These are phyloP conservation scores for Alternaria metachromatica DNA, from an alignment of 2,329 filamentous ascomycete species.

Conservation along the genomic window DNA sequence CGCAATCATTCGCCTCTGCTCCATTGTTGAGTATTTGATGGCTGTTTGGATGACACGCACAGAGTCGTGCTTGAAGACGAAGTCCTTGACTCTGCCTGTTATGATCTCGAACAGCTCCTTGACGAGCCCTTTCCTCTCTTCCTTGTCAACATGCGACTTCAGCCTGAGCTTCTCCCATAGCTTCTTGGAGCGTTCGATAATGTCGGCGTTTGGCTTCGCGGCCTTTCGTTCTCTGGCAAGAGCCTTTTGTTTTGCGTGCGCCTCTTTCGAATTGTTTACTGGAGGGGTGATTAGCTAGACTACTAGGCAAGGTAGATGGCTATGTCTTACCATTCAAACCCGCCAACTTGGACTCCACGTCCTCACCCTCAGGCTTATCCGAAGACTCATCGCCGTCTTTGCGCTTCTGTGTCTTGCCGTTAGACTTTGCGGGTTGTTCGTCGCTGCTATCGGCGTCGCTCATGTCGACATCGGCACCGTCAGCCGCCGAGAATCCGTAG, in stretches of 20 bases:
- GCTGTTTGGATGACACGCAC: constrained; percentile 97
- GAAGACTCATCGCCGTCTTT: constrained; percentile 29
- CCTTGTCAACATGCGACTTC: constrained; percentile 90
- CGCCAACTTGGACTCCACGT: constrained; percentile 30
- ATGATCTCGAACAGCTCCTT: constrained; percentile 91
- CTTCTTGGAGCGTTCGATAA: constrained; percentile 89
- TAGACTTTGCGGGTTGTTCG: constrained; percentile 22
- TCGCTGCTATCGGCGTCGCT: constrained; percentile 27
- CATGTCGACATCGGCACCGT: constrained; percentile 35
- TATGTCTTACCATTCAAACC: constrained; percentile 35
- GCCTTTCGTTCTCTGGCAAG: constrained; percentile 87
- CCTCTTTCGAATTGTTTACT: constrained; percentile 80
- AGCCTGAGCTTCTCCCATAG: constrained; percentile 92
- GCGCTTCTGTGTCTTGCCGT: constrained; percentile 29
- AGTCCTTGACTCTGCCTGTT: constrained; percentile 88
- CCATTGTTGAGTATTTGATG: constrained; percentile 88
- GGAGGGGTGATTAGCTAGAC: constrained; percentile 17
- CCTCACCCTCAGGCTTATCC: constrained; percentile 29
- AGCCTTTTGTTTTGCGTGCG: constrained; percentile 91
- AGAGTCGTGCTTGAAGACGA: constrained; percentile 97
- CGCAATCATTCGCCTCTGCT: constrained; percentile 86
- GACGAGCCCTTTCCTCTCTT: constrained; percentile 85
- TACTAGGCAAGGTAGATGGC: not conserved
- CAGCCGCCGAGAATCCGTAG: constrained; percentile 42
- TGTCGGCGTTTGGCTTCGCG: constrained; percentile 90